These are phyloP conservation scores for Heritiera littoralis DNA, from an alignment of 345 rosid species.

Conservation along the genomic window DNA sequence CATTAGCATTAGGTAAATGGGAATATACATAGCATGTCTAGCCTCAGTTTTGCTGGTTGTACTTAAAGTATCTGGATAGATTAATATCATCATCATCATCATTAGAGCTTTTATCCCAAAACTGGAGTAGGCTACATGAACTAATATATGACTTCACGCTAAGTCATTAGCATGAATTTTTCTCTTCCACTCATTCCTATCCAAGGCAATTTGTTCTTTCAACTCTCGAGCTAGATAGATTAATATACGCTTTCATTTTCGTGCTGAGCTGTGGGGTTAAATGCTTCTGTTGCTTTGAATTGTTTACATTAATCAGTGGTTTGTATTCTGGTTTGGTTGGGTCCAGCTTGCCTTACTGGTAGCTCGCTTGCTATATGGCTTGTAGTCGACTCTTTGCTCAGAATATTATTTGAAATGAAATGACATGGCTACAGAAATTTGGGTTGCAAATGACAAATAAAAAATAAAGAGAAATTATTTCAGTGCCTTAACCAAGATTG, in stretches of 20 bases:
- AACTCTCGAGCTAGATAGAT: neutral
- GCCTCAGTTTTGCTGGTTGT: neutral
- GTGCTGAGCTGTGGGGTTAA: neutral
- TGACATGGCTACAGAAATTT: neutral
- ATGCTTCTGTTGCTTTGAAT: neutral
- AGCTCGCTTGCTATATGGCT: neutral
- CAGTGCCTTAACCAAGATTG: neutral
- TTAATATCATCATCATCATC: neutral
- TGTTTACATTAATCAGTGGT: neutral
- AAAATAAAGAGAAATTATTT: neutral
- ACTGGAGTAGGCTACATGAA: too few species aligned
- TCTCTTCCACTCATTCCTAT: too few species aligned
- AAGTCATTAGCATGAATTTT: too few species aligned
- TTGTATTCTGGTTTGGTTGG: neutral
- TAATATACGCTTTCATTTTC: neutral
- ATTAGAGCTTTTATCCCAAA: too few species aligned
- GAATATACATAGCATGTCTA: neutral
- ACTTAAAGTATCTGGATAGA: neutral
- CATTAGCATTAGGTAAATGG: neutral
- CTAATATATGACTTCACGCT: too few species aligned
- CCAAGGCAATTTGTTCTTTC: too few species aligned
- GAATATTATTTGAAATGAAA: neutral
- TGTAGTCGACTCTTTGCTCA: neutral
- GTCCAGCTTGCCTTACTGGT: neutral
- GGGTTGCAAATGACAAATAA: neutral